Base-by-base conservation (phyloP, 1,284 basidiomycete species). In the Ustilago cynodontis region DNA sequence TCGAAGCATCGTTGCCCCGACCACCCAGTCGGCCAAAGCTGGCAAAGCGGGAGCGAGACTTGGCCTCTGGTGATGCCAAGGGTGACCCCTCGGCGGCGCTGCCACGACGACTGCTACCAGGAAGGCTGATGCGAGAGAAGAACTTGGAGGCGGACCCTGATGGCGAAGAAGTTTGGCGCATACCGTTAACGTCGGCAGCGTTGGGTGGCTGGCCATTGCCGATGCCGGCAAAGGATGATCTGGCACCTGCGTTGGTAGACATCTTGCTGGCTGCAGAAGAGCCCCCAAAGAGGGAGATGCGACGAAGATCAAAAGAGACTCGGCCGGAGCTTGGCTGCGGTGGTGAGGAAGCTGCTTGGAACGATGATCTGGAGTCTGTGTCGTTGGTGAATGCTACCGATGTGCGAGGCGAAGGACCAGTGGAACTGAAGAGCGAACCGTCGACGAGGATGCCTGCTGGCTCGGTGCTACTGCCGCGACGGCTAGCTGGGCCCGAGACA, bases 51-150 rank as follows among this genome's bases (percentile, higher is more conserved):
- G 65, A 72, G 26, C 70, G 65, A 7, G 59, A n/a, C 51, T 56
- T 66, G 49, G 50, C 3, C 14, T 72, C 69, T 26, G 65, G 59
- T 24, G 65, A 45, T 4, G 63, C 51, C 2, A 53, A 26, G 8
- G 59, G 53, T 28, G 69, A 59, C 3, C 61, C 68, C 9, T 64
- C 43, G 49, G 52, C 55, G 54, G 52, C 59, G 39, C 68, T 76
- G 13, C 61, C 65, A 52, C 65, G 52, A 37, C 73, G 56, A 39
- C 65, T 71, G 56, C 72, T 51, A 20, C 64, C 60, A 13, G 64
- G 55, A 13, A 74, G 33, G n/a, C 67, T 60, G 50, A 75, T 66
- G 51, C 65, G 65, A 7, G 73, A 76, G 56, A 71, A 71, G 47
- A 76, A 71, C 29, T 65, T 71, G 53, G 65, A 68, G 5, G 59